Evolutionary conservation across 2,329 filamentous ascomycete species (phyloP).

Genomic region (Calonectria fujianensis): DNA sequence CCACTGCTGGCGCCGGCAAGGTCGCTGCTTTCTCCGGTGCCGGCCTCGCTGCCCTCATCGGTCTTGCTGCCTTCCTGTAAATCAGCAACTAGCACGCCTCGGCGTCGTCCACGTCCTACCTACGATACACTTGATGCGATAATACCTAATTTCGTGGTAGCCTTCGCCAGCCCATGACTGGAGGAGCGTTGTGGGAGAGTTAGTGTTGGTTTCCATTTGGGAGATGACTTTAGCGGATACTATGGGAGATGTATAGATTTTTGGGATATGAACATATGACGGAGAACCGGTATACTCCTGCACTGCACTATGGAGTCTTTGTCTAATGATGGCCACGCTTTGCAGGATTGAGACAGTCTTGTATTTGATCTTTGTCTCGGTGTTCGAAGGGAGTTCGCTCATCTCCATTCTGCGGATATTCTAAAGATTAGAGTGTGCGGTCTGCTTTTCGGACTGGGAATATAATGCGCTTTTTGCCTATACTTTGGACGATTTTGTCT

Average conservation of each 20-base stretch:
- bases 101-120: constrained; percentile 61
- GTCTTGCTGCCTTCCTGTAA: constrained; percentile 77
- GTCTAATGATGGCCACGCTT: constrained; percentile 57
- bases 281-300: constrained; percentile 57
- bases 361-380: constrained; percentile 55
- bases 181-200: constrained; percentile 58
- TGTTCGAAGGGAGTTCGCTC: constrained; percentile 54
- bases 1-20: constrained; percentile 75
- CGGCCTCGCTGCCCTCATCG: constrained; percentile 76
- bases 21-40: constrained; percentile 74
- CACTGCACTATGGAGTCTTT: constrained; percentile 57
- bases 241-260: constrained; percentile 60
- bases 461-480: constrained; percentile 58
- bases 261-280: constrained; percentile 61
- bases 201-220: constrained; percentile 56
- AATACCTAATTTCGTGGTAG: constrained; percentile 63
- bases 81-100: constrained; percentile 62
- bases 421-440: constrained; percentile 51
- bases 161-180: constrained; percentile 62
- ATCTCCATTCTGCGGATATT: constrained; percentile 34
- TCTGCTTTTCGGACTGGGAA: constrained; percentile 56
- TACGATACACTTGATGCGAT: constrained; percentile 65
- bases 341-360: constrained; percentile 56
- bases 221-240: constrained; percentile 42
- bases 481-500: constrained; percentile 54